Evolutionary conservation across 2,329 filamentous ascomycete species (phyloP), one percentile per base, ranked within the genome.

Genomic region (Monosporascus sp.): DNA sequence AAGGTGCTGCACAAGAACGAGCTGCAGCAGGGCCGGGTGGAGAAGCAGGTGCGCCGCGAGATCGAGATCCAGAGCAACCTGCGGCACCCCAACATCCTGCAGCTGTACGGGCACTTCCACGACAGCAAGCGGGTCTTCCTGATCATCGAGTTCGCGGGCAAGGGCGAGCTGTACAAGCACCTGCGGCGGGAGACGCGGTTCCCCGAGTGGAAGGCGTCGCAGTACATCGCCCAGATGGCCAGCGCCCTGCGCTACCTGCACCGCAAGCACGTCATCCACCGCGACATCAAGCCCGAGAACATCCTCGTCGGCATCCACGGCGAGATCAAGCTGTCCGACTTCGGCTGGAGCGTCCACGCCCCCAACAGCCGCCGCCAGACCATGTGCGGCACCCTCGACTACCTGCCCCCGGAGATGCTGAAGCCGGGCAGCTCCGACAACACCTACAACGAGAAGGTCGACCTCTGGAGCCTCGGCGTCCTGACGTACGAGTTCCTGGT

Each of bases 311-410:
- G 93, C 15, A 91, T 97, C 55, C 93, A 97, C 68, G 94, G 92
- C 60, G 94, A 99, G 77, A 92, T 99, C 75, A 99, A 99, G 74
- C 92, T 99, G 66, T 95, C 91, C 5, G 94, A 99, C 72, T 99
- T 97, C 67, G 93, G 94, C 49, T 99, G 94, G 94, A 95, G 89
- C 69, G 94, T 97, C 4, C 94, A 99, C 72, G 94, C 94, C 5
- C 94, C 94, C 28, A 97, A 96, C 72, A 95, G 93, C 74, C 80
- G 94, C 62, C 82, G 94, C 57, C 88, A 92, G 67, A 99, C 94
- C 52, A 92, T 97, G 84, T 99, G 94, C 70, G 94, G 94, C 58
- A 99, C 94, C 18, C 83, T 97, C 43, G 94, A 99, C 74, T 99
- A 99, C 71, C 82, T 99, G 17, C 94, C 94, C 3, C 94, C 94